Evolutionary conservation across 768 basidiomycete species (phyloP), one percentile per base, ranked within the genome.

Genomic region (Agaricus blazei): DNA sequence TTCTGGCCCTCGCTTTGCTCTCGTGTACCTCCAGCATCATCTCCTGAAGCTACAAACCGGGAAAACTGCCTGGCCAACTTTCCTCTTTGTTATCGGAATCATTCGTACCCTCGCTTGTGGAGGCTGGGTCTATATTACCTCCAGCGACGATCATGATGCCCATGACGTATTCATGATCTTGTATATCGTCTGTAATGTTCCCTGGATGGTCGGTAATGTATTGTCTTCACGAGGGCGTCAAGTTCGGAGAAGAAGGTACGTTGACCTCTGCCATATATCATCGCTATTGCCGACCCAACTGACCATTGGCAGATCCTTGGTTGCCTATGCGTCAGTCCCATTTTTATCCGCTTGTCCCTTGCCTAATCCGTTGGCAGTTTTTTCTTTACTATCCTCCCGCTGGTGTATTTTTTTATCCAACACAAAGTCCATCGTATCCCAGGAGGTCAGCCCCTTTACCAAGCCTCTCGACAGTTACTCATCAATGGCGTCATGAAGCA

Each of bases 61-160:
- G 6, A 59, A 64, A 6, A 78, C 81, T 4, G 67, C 59, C 47
- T 71, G 81, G 9, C 75, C 85, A 0, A 71, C 69, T 8, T 60
- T 84, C 47, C 72, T 92, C 19, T 78, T 87, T 36, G 60, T 82
- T 8, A 70, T 76, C 38, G 91, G 91, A 0, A 59, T 92, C 23
- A 65, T 89, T 15, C 76, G 93, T 56, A 93, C 93, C 0, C 67
- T 95, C 31, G 77, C 82, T 2, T 95, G 93, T 62, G 93, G 90
- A 31, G 92, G 93, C 27, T 96, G 93, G 93, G 90, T 94, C 28
- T 96, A 85, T 63, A 83, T 95, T 63, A 94, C 93, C 0, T 90
- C 89, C 2, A 82, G 72, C 50, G 93, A 95, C 65, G 79, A 89
- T 69, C 90, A 92, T 61, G 87, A 89, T 63, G 74, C 76, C 12